Base-by-base conservation (phyloP, 2,329 filamentous ascomycete species). In the Chrysoporthe austroafricana region DNA sequence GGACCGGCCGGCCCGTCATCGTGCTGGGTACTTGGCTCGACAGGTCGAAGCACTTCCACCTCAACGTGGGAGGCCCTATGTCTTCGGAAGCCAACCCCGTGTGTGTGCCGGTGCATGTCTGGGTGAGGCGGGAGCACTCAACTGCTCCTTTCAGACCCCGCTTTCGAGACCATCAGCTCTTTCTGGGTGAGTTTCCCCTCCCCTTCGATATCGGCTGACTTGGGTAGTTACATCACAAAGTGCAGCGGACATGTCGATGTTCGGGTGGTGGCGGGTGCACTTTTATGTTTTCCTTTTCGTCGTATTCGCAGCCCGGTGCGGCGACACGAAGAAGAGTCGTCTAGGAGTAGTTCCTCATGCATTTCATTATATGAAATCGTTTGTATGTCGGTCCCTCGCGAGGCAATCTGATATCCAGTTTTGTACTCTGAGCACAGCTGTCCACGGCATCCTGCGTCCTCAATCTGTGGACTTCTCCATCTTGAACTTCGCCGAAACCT, bases 41-140 rank as follows among this genome's bases (percentile, higher is more conserved):
- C 4, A 13, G 42, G 58, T 61, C 58, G 58, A 61, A 61, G 42
- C 42, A 6, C 2, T 46, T 21, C 26, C 26, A 21, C 42, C 39
- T 32, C 58, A 61, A 48, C 58, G 58, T 32, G 58, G 39, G 42
- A 43, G 11, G 36, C 42, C 42, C 58, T 61, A 61, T 34, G 58
- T 61, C 58, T n/a, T 18, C 4, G 58, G 18, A 5, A 13, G 43
- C 58, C 58, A 32, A 18, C 58, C 58, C 43, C 44, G 42, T 60
- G 57, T 61, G 43, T 61, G 58, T 61, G 58, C 58, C 58, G 58
- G 42, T n/a, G 42, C 43, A 61, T 61, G 58, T 44, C 11, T 34
- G 58, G 42, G 43, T 36, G 11, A 44, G 44, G 36, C 36, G 13
- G 16, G 36, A 4, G 42, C 39, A 61, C 9, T 61, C 58, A 48